Percentiles rank a stretch among this genome's conserved stretches.
phyloP scores from a whole-genome alignment of 2,329 filamentous ascomycete species.

The Fusarium sp. region DNA sequence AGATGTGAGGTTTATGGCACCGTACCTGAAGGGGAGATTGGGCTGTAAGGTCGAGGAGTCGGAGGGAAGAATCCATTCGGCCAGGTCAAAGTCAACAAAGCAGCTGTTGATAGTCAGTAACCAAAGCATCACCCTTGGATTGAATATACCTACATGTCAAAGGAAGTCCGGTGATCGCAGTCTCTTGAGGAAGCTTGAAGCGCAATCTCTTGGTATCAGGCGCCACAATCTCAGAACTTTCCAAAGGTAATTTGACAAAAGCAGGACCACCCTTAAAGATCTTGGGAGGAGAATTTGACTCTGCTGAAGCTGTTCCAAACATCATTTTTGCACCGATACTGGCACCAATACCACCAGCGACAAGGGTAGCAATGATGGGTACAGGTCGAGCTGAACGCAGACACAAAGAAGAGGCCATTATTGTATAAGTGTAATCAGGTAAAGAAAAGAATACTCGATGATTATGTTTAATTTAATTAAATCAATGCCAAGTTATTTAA shows the following conservation, averaged over 20 bases:
- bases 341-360: slow-evolving; percentile 34
- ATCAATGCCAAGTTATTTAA: neutral
- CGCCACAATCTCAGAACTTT: slow-evolving; percentile 68
- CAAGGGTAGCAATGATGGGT: slow-evolving; percentile 45
- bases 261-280: slow-evolving; percentile 57
- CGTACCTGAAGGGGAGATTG: slow-evolving; percentile 57
- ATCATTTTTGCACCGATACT: slow-evolving; percentile 43
- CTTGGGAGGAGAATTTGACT: slow-evolving; percentile 35
- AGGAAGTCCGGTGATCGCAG: slow-evolving; percentile 64
- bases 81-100: slow-evolving; percentile 73
- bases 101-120: slow-evolving; percentile 54
- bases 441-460: neutral
- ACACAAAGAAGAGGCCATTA: slow-evolving; percentile 30
- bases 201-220: slow-evolving; percentile 72
- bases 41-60: slow-evolving; percentile 76
- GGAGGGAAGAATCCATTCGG: slow-evolving; percentile 72
- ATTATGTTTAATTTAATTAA: neutral
- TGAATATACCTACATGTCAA: slow-evolving; percentile 60
- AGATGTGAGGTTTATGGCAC: fast-evolving
- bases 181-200: slow-evolving; percentile 67
- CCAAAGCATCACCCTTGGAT: no score
- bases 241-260: slow-evolving; percentile 64
- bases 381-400: slow-evolving; percentile 39
- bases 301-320: slow-evolving; percentile 42
- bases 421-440: no score